These are phyloP conservation scores for Amborella trichopoda DNA, from an alignment of 164 flowering plant species.

Conservation along the genomic window DNA sequence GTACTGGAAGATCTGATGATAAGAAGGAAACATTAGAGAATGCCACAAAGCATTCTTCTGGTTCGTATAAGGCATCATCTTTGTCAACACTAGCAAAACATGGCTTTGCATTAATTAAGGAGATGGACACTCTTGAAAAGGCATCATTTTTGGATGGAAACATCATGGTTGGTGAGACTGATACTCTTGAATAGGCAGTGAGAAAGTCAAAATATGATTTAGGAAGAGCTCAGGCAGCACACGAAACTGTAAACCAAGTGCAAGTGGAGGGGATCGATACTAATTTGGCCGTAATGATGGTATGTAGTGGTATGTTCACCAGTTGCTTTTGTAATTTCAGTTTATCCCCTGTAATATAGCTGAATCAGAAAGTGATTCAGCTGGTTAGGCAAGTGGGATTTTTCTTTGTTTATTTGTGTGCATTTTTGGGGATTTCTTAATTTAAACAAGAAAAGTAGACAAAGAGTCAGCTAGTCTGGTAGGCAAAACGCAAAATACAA, in stretches of 20 bases:
- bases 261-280: constrained; percentile 88
- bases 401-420: too few relatives aligned
- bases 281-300: constrained; percentile 86
- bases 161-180: constrained; percentile 48
- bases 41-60: constrained; percentile 12
- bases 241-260: constrained; percentile 76
- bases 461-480: too few relatives aligned
- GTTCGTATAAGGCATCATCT: constrained; percentile 28
- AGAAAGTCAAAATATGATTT: constrained; percentile 39
- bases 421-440: neutral
- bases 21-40: too few relatives aligned
- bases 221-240: constrained; percentile 75
- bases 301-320: constrained; percentile 5
- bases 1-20: constrained; percentile 11
- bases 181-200: constrained; percentile 57
- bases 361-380: too few relatives aligned
- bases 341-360: too few relatives aligned
- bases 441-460: too few relatives aligned
- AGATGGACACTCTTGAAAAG: constrained; percentile 19
- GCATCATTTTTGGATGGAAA: constrained; percentile 26
- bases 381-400: too few relatives aligned
- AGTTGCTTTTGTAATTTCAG: neutral
- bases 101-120: constrained; percentile 30
- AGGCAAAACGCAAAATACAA: too few relatives aligned
- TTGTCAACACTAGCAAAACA: constrained; percentile 36